phyloP scores from a whole-genome alignment of 805 yeast genomes.

The Kodamaea neixiangensis region DNA sequence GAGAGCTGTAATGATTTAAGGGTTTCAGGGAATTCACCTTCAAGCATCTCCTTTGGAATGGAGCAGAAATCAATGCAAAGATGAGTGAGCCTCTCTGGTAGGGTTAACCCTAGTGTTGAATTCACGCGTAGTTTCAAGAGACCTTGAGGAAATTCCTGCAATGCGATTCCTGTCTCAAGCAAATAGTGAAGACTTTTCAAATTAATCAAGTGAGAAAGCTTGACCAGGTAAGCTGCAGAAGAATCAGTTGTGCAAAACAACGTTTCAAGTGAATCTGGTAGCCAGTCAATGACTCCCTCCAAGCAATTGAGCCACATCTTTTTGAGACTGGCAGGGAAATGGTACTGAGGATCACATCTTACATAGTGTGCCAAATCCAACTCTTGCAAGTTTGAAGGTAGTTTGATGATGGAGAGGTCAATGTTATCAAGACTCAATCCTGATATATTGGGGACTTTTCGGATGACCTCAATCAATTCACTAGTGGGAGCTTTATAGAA shows the following conservation, averaged over 20 bases:
- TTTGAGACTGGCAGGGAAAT: neutral
- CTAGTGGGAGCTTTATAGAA: neutral
- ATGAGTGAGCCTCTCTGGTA: neutral
- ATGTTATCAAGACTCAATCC: too few relatives aligned
- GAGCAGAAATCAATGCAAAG: neutral
- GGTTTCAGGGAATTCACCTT: neutral
- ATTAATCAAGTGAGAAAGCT: neutral
- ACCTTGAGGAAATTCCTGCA: neutral
- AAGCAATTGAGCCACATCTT: neutral
- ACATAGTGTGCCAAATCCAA: neutral
- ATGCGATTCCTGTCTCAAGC: neutral
- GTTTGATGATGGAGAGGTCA: neutral
- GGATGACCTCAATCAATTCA: neutral
- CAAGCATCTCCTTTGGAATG: neutral
- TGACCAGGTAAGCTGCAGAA: neutral
- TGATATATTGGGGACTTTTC: neutral
- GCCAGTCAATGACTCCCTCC: neutral
- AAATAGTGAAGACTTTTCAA: neutral
- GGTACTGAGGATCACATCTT: neutral
- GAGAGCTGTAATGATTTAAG: neutral
- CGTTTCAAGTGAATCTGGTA: neutral
- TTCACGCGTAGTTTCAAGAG: neutral
- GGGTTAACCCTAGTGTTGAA: neutral
- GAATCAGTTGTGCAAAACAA: neutral
- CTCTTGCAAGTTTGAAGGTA: neutral